A percentile compares a stretch with the other conserved stretches of the same genome.
Conservation (phyloP, 176 grass and related monocot species). For the Oryza nivara region DNA sequence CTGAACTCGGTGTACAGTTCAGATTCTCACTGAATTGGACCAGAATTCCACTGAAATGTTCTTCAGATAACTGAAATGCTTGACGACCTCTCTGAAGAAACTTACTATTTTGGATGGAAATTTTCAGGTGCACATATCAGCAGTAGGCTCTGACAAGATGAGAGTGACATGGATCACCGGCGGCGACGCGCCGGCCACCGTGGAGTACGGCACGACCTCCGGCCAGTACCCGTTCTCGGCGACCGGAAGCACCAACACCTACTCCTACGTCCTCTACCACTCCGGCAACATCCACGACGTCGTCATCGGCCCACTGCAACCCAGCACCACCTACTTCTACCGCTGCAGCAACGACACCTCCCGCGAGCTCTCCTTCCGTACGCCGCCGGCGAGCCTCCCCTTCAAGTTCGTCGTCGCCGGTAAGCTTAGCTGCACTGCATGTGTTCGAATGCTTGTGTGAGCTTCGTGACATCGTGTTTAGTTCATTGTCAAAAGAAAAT, state of each 20-base stretch:
- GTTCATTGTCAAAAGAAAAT: too few relatives aligned
- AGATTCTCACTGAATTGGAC: background rate
- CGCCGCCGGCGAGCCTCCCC: conserved; percentile 64
- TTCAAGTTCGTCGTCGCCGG: conserved; percentile 65
- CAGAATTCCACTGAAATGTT: background rate
- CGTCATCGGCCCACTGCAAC: conserved; percentile 60
- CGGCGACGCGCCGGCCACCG: conserved; percentile 40
- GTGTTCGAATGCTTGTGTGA: background rate
- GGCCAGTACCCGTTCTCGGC: conserved; percentile 30
- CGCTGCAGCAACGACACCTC: conserved; percentile 53
- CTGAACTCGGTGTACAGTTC: background rate
- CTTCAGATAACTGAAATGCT: background rate
- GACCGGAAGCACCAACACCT: conserved; percentile 47
- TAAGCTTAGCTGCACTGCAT: background rate
- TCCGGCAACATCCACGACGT: conserved; percentile 83
- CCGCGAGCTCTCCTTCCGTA: conserved; percentile 67
- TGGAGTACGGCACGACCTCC: conserved; percentile 60
- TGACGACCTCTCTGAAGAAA: background rate
- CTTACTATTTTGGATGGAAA: background rate
- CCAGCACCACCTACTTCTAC: conserved; percentile 76
- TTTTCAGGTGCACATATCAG: conserved; percentile 59
- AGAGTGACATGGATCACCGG: conserved; percentile 67
- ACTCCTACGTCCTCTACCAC: conserved; percentile 62
- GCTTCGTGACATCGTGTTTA: too few relatives aligned
- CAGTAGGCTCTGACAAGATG: conserved; percentile 43